phyloP scores from a whole-genome alignment of 257 asterid species.

The Scutellaria barbata region DNA sequence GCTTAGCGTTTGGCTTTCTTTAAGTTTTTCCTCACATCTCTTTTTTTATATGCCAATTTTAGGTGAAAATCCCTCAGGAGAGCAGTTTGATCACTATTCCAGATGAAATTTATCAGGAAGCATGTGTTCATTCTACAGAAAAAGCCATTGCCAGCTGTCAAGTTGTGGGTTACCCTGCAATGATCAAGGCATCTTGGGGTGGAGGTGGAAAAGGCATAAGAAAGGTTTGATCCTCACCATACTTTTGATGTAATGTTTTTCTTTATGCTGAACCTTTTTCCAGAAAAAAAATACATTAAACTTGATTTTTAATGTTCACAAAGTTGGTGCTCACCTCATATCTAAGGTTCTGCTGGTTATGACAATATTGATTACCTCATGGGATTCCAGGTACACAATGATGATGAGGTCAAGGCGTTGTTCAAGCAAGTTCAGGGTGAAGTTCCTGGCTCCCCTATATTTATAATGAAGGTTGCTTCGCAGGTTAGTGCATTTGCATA shows the following conservation, averaged over 20 bases:
- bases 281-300: slow-evolving; percentile 23
- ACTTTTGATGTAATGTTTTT: background rate
- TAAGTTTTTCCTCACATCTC: slow-evolving; percentile 30
- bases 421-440: slow-evolving; percentile 99
- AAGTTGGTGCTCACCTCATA: background rate
- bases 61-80: slow-evolving; percentile 85
- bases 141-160: slow-evolving; percentile 97
- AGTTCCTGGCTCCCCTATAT: slow-evolving; percentile 99
- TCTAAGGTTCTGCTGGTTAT: slow-evolving; percentile 15
- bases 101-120: slow-evolving; percentile 75
- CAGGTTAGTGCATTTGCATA: slow-evolving; percentile 67
- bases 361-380: slow-evolving; percentile 27
- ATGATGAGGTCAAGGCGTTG: slow-evolving; percentile 92
- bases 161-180: slow-evolving; percentile 97
- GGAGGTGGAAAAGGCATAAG: slow-evolving; percentile 99
- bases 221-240: slow-evolving; percentile 65
- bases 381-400: slow-evolving; percentile 81
- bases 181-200: slow-evolving; percentile 99
- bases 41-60: slow-evolving; percentile 29
- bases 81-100: slow-evolving; percentile 83
- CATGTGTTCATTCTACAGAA: slow-evolving; percentile 94
- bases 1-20: slow-evolving; percentile 16
- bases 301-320: slow-evolving; percentile 21
- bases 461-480: slow-evolving; percentile 98
- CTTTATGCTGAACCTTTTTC: slow-evolving; percentile 11